A percentile compares a stretch with the other conserved stretches of the same genome.
phyloP scores from a whole-genome alignment of 495 filamentous ascomycete genomes.

The Terfezia claveryi region DNA sequence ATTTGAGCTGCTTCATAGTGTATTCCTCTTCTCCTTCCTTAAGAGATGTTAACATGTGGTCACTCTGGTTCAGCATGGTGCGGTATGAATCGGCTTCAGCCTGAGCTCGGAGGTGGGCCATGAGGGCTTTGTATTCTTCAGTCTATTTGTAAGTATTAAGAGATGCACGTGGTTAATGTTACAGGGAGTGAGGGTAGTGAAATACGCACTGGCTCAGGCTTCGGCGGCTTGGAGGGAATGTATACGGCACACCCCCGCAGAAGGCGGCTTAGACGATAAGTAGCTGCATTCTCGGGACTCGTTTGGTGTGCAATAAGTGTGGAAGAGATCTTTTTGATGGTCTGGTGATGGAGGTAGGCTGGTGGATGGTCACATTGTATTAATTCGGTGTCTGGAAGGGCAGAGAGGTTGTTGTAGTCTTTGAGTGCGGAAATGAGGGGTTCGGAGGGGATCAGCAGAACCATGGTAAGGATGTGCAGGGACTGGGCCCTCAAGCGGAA shows the following conservation, averaged over 20 bases:
- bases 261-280: slow-evolving; percentile 18
- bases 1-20: slow-evolving; percentile 39
- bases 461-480: no score
- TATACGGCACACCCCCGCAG: slow-evolving; percentile 55
- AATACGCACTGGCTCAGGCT: slow-evolving; percentile 48
- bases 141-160: slow-evolving; percentile 29
- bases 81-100: slow-evolving; percentile 62
- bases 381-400: no score
- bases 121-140: slow-evolving; percentile 69
- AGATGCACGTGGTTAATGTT: background rate
- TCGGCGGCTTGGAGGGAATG: slow-evolving; percentile 50
- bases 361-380: no score
- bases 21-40: slow-evolving; percentile 32
- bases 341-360: no score
- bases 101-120: slow-evolving; percentile 60
- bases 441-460: no score
- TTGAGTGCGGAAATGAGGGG: no score
- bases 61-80: slow-evolving; percentile 42
- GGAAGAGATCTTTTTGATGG: no score
- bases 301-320: no score
- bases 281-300: no score
- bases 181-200: no score
- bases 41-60: slow-evolving; percentile 19
- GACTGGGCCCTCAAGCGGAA: no score
- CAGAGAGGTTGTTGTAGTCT: no score